phyloP scores from a whole-genome alignment of 768 basidiomycete species.

The Macrolepiota fuliginosa region DNA sequence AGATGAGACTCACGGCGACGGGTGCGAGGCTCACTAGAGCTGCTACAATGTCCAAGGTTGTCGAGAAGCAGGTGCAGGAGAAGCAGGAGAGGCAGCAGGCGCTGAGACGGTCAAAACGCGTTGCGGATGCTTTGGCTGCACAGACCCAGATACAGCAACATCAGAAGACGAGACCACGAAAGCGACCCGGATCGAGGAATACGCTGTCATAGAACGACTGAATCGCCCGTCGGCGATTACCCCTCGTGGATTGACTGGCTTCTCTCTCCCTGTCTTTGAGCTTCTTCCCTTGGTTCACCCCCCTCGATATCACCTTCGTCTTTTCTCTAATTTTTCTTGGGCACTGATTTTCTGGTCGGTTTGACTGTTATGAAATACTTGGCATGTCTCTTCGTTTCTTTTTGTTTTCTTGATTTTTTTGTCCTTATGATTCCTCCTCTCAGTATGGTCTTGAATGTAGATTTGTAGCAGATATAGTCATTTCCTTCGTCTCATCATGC shows the following conservation, averaged over 20 bases:
- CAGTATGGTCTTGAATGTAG: constrained; percentile 1
- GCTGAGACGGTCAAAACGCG: constrained; percentile 64
- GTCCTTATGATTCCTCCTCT: background rate
- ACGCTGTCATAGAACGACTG: constrained; percentile 29
- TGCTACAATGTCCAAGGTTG: background rate
- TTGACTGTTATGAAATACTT: background rate
- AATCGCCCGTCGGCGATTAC: background rate
- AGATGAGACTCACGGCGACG: background rate
- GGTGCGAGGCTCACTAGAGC: constrained; percentile 3
- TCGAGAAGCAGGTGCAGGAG: constrained; percentile 5
- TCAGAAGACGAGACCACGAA: constrained; percentile 19
- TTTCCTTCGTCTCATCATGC: constrained; percentile 7
- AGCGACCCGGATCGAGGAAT: constrained; percentile 36
- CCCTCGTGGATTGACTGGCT: constrained; percentile 1
- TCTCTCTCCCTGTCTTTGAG: background rate
- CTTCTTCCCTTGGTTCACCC: background rate
- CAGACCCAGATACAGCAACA: constrained; percentile 41
- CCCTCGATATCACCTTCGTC: constrained; percentile 12
- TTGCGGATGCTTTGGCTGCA: constrained; percentile 56
- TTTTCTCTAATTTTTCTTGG: constrained; percentile 3
- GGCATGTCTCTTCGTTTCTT: background rate
- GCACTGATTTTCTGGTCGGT: constrained; percentile 4
- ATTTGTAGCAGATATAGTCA: constrained; percentile 5
- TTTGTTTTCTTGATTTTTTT: background rate
- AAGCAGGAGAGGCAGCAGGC: constrained; percentile 24